These are phyloP conservation scores for Didymellaceae sp. DNA, from an alignment of 2,329 filamentous ascomycete species.

Conservation along the genomic window DNA sequence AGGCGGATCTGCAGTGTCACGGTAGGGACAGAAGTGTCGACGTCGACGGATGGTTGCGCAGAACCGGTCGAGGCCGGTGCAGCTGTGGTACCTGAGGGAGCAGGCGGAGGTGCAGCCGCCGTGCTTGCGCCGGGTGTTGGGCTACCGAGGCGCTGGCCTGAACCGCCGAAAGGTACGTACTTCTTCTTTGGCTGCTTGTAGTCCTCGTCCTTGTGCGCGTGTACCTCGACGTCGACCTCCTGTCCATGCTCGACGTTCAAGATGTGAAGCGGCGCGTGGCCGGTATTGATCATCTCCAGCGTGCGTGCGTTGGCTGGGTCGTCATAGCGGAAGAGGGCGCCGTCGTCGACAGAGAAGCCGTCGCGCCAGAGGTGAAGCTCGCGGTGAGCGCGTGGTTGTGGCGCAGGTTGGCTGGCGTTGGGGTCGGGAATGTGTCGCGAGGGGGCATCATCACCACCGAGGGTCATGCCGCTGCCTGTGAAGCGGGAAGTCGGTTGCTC, in stretches of 20 bases:
- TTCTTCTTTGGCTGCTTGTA: conserved; percentile 76
- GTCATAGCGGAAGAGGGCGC: conserved; percentile 77
- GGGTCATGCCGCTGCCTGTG: conserved; percentile 73
- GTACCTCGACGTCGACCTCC: conserved; percentile 78
- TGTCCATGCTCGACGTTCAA: conserved; percentile 79
- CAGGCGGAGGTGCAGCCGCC: conserved; percentile 42
- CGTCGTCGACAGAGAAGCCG: conserved; percentile 85
- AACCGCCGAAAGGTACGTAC: conserved; percentile 76
- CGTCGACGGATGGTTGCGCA: conserved; percentile 53
- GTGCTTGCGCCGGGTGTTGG: conserved; percentile 70
- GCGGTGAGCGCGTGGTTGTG: conserved; percentile 65
- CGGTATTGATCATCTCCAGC: conserved; percentile 76
- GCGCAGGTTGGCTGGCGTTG: conserved; percentile 43
- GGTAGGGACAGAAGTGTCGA: conserved; percentile 72
- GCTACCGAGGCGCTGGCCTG: conserved; percentile 76
- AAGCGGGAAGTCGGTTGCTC: conserved; percentile 63
- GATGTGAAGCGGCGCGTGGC: conserved; percentile 77
- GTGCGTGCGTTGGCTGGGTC: conserved; percentile 76
- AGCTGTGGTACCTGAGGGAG: conserved; percentile 41
- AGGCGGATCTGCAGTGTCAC: conserved; percentile 78
- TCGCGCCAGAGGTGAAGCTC: conserved; percentile 82
- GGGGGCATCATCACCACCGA: conserved; percentile 78
- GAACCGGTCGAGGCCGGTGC: conserved; percentile 41
- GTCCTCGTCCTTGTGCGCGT: conserved; percentile 74
- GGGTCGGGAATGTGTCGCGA: conserved; percentile 73